A percentile compares a stretch with the other conserved stretches of the same genome.
phyloP scores from a whole-genome alignment of 495 filamentous ascomycete genomes.

The Neurospora sp. region DNA sequence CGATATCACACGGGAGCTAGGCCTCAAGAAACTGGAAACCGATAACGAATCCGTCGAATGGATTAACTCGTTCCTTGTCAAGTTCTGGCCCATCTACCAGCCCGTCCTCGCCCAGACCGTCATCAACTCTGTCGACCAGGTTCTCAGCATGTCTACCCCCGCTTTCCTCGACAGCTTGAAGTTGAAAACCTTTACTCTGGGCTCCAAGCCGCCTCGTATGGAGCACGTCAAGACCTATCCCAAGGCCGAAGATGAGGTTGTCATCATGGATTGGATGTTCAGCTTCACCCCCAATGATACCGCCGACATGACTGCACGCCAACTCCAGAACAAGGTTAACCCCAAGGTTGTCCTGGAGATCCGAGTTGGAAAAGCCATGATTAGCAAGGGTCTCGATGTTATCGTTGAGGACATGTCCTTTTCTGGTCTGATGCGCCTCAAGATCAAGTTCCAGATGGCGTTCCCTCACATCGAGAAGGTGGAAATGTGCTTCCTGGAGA shows the following conservation, averaged over 20 bases:
- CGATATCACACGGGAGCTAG: constrained; percentile 87
- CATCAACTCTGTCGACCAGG: constrained; percentile 88
- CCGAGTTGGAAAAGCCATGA: constrained; percentile 82
- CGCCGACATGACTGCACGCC: constrained; percentile 78
- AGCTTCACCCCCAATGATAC: constrained; percentile 96
- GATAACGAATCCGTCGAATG: constrained; percentile 93
- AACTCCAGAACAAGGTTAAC: constrained; percentile 90
- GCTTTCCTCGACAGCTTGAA: constrained; percentile 88
- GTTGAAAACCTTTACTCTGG: constrained; percentile 82
- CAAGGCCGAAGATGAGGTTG: constrained; percentile 86
- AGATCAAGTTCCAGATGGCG: constrained; percentile 90
- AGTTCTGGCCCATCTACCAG: constrained; percentile 98
- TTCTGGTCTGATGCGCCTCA: constrained; percentile 87
- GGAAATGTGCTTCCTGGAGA: constrained; percentile 77
- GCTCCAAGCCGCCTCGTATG: constrained; percentile 88
- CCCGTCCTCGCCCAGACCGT: constrained; percentile 87
- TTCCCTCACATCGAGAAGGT: constrained; percentile 92
- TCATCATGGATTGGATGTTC: constrained; percentile 99
- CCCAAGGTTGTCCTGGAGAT: constrained; percentile 94
- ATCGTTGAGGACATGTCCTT: constrained; percentile 98
- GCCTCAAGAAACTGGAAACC: constrained; percentile 77
- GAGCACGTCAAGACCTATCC: constrained; percentile 98
- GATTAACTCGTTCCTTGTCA: constrained; percentile 98
- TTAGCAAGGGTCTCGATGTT: constrained; percentile 92
- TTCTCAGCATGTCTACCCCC: constrained; percentile 82